Conservation (phyloP, 176 grass and related monocot species). For the Carex kokanica region DNA sequence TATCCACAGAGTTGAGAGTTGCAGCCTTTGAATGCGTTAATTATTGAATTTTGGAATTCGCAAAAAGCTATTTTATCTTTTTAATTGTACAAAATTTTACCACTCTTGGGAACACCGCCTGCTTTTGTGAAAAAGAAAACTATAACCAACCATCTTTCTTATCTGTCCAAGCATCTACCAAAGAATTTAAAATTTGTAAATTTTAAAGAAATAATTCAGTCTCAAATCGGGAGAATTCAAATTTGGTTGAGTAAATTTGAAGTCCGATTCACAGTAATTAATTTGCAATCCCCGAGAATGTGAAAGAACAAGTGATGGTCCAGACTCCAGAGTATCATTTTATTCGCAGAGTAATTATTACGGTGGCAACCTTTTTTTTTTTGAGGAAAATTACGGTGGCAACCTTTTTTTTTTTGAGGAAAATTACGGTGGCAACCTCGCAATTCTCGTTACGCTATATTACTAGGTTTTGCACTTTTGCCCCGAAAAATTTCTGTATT, state of each 20-base stretch:
- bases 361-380: constrained; percentile 25
- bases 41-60: constrained; percentile 8
- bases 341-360: constrained; percentile 10
- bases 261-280: constrained; percentile 18
- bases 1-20: background rate
- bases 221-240: background rate
- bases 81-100: background rate
- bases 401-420: too few species aligned
- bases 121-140: constrained; percentile 17
- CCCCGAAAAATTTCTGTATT: background rate
- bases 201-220: background rate
- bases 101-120: background rate
- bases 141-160: background rate
- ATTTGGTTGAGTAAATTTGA: constrained; percentile 27
- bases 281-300: constrained; percentile 18
- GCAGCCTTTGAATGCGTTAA: background rate
- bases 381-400: too few species aligned
- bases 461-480: background rate
- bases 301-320: constrained; percentile 8
- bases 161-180: constrained; percentile 16
- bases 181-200: background rate
- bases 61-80: background rate
- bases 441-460: background rate
- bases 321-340: constrained; percentile 12
- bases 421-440: constrained; percentile 24